Percentiles rank a stretch among this genome's conserved stretches.
Conservation (phyloP, 306 rosid genomes). For the Dicorynia guianensis region DNA sequence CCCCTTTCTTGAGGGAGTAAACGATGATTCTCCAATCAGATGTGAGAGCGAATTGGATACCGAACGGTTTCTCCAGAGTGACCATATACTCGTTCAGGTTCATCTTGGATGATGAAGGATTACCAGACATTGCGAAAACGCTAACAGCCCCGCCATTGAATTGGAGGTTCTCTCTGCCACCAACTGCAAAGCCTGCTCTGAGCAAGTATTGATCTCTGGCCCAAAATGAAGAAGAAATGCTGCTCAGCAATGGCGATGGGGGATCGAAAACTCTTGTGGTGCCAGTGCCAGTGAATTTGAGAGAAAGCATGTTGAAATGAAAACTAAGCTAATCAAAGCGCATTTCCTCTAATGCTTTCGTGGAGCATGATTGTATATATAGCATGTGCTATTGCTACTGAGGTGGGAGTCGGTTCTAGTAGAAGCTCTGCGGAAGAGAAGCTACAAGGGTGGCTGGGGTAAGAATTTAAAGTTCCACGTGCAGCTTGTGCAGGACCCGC, state of each 20-base stretch:
- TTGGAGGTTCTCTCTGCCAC: constrained; percentile 30
- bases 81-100: constrained; percentile 89
- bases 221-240: constrained; percentile 50
- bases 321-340: not conserved
- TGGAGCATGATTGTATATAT: not conserved
- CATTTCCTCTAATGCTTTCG: not conserved
- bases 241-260: constrained; percentile 30
- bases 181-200: constrained; percentile 7
- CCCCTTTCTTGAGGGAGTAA: constrained; percentile 89
- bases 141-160: constrained; percentile 43
- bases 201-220: constrained; percentile 43
- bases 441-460: constrained; percentile 30
- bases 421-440: constrained; percentile 30
- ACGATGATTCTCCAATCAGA: constrained; percentile 82
- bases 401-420: not conserved
- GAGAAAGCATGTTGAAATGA: constrained; percentile 54
- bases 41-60: constrained; percentile 86
- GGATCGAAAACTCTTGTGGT: constrained; percentile 40
- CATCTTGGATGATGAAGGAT: constrained; percentile 62
- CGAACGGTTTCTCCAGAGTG: constrained; percentile 86
- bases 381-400: not conserved
- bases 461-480: constrained; percentile 45
- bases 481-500: constrained; percentile 42
- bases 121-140: constrained; percentile 59
- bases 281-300: constrained; percentile 47